Conservation (phyloP, 2,329 filamentous ascomycete species). For the Aureobasidium sp. region DNA sequence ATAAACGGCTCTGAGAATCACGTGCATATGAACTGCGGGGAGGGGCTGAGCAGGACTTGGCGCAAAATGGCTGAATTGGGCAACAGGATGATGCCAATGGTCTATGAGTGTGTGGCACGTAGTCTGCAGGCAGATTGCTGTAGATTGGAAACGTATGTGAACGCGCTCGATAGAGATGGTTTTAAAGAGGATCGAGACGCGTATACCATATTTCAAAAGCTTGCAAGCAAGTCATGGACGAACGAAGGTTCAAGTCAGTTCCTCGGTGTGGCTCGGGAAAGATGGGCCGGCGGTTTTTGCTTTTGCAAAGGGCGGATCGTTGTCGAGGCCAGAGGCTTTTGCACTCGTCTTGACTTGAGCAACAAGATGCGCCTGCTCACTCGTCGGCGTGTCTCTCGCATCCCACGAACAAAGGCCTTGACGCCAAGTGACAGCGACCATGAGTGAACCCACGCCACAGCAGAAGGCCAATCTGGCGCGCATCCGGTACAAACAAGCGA, state of each 20-base stretch:
- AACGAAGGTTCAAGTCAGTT: neutral
- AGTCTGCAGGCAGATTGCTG: neutral
- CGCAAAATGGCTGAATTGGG: neutral
- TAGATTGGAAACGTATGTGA: neutral
- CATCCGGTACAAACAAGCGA: constrained; percentile 58
- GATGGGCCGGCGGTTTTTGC: neutral
- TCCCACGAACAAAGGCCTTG: neutral
- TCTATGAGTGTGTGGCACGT: neutral
- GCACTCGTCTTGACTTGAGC: neutral
- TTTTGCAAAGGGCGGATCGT: neutral
- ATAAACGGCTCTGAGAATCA: neutral
- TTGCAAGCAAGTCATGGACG: neutral
- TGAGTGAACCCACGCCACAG: constrained; percentile 17
- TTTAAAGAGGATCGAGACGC: neutral
- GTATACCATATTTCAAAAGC: neutral
- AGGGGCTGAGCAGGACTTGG: neutral
- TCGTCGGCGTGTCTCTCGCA: no score
- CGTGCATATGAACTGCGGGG: neutral
- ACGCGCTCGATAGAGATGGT: neutral
- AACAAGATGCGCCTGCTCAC: neutral
- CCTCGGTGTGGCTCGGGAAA: neutral
- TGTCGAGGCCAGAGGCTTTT: neutral
- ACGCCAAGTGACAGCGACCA: neutral
- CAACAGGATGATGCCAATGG: neutral
- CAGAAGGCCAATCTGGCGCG: constrained; percentile 45